Base-by-base conservation (phyloP, 257 asterid genomes). In the Dorcoceras hygrometricum region DNA sequence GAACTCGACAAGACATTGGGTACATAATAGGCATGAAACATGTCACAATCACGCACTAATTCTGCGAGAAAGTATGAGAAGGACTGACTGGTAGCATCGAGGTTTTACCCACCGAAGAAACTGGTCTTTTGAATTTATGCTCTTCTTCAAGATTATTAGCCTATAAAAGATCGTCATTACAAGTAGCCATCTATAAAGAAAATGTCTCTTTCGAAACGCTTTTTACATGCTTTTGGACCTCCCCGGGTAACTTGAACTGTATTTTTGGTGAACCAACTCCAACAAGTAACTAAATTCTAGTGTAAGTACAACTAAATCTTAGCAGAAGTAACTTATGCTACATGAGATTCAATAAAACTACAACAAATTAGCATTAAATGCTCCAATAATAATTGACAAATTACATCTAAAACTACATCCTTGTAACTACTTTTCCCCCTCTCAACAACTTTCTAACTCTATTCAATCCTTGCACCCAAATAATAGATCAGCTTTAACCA, bases 261-360 rank as follows among this genome's bases (percentile, higher is more conserved):
- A 22, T 28, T 75, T 48, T 48, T 48, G 31, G 48, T 23, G 58
- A 71, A 65, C 76, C 60, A 70, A 65, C 31, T 58, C 60, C 48
- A 48, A 9, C 53, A 46, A 19, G 59, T 55, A 25, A n/a, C n/a
- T n/a, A n/a, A 43, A 32, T 51, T 51, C 18, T 28, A 57, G 59
- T 43, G 53, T 32, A 43, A 65, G 46, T 20, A 61, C 8, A 28
- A 56, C 9, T 10, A 39, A 59, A 54, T 56, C 31, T 51, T 46
- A 26, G 29, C 46, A 43, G 62, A 5, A 39, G 5, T 25, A 6
- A 34, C 22, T n/a, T 32, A 23, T 46, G 27, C 65, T 54, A 48
- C 46, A 48, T 31, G 61, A 73, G 63, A 58, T 57, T 62, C 67
- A 23, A 68, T 22, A 71, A n/a, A 66, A 65, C 63, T 23, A 64